These are phyloP conservation scores for Pholiota microspora DNA, from an alignment of 768 basidiomycete species.

Conservation along the genomic window DNA sequence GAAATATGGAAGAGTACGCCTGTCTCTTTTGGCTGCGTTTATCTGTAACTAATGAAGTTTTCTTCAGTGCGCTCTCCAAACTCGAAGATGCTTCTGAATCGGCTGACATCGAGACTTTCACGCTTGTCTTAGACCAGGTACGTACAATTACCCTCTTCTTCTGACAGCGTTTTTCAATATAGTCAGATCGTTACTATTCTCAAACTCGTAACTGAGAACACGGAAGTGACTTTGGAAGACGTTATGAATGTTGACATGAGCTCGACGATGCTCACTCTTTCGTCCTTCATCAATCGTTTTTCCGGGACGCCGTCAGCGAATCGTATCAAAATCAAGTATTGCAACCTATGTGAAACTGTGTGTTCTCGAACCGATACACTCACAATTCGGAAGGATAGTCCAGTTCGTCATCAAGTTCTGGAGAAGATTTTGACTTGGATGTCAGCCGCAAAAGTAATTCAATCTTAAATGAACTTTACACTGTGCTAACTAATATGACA, in stretches of 20 bases:
- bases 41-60: conserved; percentile 2
- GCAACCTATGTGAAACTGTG: conserved; percentile 65
- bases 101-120: conserved; percentile 33
- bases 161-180: background rate
- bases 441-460: conserved; percentile 43
- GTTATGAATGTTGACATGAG: conserved; percentile 63
- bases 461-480: background rate
- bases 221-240: conserved; percentile 55
- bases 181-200: conserved; percentile 70
- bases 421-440: conserved; percentile 85
- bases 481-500: background rate
- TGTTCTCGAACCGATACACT: conserved; percentile 62
- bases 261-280: conserved; percentile 55
- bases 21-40: background rate
- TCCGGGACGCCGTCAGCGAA: conserved; percentile 43
- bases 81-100: conserved; percentile 35
- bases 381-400: conserved; percentile 63
- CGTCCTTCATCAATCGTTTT: conserved; percentile 65
- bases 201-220: conserved; percentile 76
- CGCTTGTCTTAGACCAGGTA: conserved; percentile 76
- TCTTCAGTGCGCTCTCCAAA: conserved; percentile 4
- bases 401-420: conserved; percentile 65
- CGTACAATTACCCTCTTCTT: conserved; percentile 3
- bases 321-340: conserved; percentile 76
- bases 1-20: conserved; percentile 72